Evolutionary conservation across 1,284 basidiomycete species (phyloP).

Genomic region (Malassezia psittaci): DNA sequence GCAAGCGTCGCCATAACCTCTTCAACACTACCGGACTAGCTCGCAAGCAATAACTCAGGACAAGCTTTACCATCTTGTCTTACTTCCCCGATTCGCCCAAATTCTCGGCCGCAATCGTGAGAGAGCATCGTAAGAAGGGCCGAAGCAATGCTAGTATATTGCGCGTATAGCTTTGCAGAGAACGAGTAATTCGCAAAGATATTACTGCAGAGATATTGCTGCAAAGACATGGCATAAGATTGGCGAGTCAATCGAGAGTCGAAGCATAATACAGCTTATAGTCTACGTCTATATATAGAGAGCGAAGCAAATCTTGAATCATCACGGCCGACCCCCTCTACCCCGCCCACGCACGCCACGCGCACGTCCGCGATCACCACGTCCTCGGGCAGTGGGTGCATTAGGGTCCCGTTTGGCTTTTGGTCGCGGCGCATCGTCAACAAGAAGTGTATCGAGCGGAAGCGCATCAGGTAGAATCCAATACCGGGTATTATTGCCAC

Average conservation of each 20-base stretch:
- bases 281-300: too few species aligned
- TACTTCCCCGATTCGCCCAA: neutral
- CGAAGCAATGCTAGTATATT: too few species aligned
- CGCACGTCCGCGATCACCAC: conserved; percentile 16
- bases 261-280: too few species aligned
- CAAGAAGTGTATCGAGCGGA: conserved; percentile 86
- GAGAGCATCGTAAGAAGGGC: too few species aligned
- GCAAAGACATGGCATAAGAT: too few species aligned
- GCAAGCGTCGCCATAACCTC: conserved; percentile 19
- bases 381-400: conserved; percentile 7
- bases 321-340: conserved; percentile 10
- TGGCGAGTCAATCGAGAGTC: too few species aligned
- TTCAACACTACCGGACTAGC: neutral
- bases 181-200: too few species aligned
- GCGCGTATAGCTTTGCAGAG: too few species aligned
- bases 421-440: conserved; percentile 94
- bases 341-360: conserved; percentile 14
- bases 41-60: neutral
- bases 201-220: too few species aligned
- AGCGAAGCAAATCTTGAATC: neutral
- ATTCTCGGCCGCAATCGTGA: neutral
- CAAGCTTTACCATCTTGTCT: neutral
- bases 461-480: conserved; percentile 92
- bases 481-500: conserved; percentile 58
- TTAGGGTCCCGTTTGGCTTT: conserved; percentile 53